Evolutionary conservation across 305 asterid species (phyloP), one percentile per base, ranked within the genome.

Genomic region (Andrographis paniculata): DNA sequence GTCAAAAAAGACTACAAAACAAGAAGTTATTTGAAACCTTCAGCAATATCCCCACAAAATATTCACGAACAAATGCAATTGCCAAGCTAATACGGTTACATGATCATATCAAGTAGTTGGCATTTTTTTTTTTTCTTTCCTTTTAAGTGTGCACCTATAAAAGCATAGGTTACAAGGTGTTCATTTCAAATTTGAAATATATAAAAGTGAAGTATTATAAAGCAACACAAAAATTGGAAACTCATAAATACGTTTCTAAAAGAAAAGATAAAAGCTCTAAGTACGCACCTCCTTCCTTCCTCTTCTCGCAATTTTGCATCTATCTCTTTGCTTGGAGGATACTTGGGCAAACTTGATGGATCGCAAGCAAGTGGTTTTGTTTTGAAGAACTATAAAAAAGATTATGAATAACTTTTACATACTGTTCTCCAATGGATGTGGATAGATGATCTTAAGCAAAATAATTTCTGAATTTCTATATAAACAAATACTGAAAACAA

Each of bases 291-390:
- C 74, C 75, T 67, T 53, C 80, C 71, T 61, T 78, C 89, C 59
- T 81, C 84, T 64, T 80, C 93, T 45, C 84, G 77, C 66, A 72
- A 38, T 66, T 81, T 81, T 17, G 78, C 86, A 66, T 80, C 84
- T 9, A 81, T 74, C 65, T 81, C 93, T 64, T 84, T 84, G 84
- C 84, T 80, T 50, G 89, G 89, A 63, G 82, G 88, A 65, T 76
- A 78, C 55, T 63, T 62, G 20, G 95, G 89, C 61, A 84, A 70
- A 59, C 75, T 74, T 44, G 87, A 80, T 12, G 93, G 93, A 58
- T 81, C 82, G 50, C 95, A 76, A 42, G 95, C 69, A 44, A 72
- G 20, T 50, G 89, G 93, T 45, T 63, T 48, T 53, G 77, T 60
- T 37, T 48, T 74, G 77, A 84, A 80, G 72, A 76, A 81, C 93